Conservation (phyloP, 1,284 basidiomycete genomes). For the Ustilago xerochloae region DNA sequence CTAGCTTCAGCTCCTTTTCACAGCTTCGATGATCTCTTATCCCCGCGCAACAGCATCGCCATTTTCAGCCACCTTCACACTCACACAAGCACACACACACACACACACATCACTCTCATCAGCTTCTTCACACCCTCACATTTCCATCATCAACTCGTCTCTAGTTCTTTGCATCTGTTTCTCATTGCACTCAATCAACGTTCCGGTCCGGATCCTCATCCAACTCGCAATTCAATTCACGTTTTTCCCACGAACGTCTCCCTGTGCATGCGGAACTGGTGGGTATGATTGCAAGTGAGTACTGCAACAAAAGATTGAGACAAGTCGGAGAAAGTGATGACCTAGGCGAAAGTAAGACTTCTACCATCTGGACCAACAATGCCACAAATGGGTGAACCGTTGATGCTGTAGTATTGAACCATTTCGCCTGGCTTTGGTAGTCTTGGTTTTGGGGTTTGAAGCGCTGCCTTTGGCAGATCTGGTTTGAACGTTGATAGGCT, state of each 20-base stretch:
- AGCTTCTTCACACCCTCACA: neutral
- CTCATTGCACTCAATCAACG: conserved; percentile 9
- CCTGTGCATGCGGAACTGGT: neutral
- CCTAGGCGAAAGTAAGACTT: conserved; percentile 30
- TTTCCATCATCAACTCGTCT: neutral
- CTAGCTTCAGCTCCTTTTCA: no score
- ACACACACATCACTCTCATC: neutral
- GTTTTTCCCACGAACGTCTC: neutral
- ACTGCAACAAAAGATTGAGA: neutral
- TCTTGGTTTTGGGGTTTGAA: conserved; percentile 35
- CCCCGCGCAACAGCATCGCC: neutral
- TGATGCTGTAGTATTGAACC: conserved; percentile 50
- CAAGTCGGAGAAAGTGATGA: neutral
- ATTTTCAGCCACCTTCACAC: neutral
- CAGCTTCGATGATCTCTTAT: neutral
- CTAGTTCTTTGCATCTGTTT: neutral
- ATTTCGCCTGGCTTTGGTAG: conserved; percentile 49
- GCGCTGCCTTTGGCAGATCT: conserved; percentile 25
- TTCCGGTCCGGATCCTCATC: conserved; percentile 5
- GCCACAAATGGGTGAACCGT: conserved; percentile 55
- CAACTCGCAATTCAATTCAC: conserved; percentile 5
- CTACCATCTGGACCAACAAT: conserved; percentile 50
- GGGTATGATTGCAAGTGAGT: conserved; percentile 18
- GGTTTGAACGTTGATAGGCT: conserved; percentile 39
- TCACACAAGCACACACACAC: neutral